Percentiles rank a stretch among this genome's conserved stretches.
phyloP scores from a whole-genome alignment of 306 rosid genomes.

The Malus sieversii region DNA sequence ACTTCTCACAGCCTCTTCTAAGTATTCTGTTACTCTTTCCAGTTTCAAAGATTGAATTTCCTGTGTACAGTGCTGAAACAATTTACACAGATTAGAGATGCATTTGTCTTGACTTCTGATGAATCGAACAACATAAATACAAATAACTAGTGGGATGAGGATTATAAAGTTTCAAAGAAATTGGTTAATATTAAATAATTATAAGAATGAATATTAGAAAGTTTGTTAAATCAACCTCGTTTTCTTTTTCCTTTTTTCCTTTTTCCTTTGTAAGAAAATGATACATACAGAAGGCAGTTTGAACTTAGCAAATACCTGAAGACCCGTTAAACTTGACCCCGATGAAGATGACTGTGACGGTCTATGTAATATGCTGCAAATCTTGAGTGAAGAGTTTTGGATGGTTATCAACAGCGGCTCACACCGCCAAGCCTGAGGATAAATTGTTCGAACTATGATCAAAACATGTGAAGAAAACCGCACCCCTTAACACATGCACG shows the following conservation, averaged over 20 bases:
- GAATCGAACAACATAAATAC: conserved; percentile 2
- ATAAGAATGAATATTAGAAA: conserved; percentile 5
- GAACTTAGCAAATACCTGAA: conserved; percentile 53
- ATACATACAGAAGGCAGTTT: not conserved
- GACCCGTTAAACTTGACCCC: conserved; percentile 38
- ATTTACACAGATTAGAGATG: conserved; percentile 26
- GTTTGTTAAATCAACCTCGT: not conserved
- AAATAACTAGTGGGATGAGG: not conserved
- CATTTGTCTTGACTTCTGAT: conserved; percentile 2
- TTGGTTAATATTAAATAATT: not conserved
- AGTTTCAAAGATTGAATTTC: conserved; percentile 54
- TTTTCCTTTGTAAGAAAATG: not conserved
- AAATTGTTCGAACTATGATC: conserved; percentile 6
- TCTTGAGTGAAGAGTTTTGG: conserved; percentile 38
- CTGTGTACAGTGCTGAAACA: conserved; percentile 56
- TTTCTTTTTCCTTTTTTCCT: not conserved
- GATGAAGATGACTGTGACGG: conserved; percentile 42
- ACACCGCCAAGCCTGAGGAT: conserved; percentile 58
- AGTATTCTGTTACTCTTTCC: conserved; percentile 51
- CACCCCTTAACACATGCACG: not conserved
- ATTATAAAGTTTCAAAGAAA: not conserved
- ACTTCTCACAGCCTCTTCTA: conserved; percentile 58
- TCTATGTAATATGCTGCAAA: conserved; percentile 47
- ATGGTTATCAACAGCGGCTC: conserved; percentile 60
- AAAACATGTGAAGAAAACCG: not conserved